Percentiles rank a stretch among this genome's conserved stretches.
Conservation (phyloP, 2,329 filamentous ascomycete species). For the Xylariaceae sp. region DNA sequence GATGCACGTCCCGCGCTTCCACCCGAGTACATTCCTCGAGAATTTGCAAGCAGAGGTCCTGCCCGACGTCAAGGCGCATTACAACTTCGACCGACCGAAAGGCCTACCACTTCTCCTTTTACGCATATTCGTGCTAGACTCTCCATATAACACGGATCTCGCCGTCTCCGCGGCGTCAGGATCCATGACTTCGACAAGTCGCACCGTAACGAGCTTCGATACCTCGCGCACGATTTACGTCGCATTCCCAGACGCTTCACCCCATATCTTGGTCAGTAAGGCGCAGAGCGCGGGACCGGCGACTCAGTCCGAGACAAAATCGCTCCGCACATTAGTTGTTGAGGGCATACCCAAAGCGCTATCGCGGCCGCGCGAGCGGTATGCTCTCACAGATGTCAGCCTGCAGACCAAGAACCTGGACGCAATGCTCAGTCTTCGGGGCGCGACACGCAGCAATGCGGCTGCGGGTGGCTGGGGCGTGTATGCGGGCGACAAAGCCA, state of each 20-base stretch:
- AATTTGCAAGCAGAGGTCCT: constrained; percentile 69
- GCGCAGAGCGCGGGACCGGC: constrained; percentile 41
- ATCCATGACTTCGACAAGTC: constrained; percentile 13
- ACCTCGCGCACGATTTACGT: constrained; percentile 69
- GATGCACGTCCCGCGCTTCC: constrained; percentile 62
- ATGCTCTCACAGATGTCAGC: constrained; percentile 61
- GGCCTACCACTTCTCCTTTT: constrained; percentile 65
- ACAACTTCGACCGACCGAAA: constrained; percentile 68
- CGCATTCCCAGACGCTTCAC: constrained; percentile 75
- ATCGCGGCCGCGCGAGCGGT: constrained; percentile 67
- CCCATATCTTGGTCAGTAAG: constrained; percentile 64
- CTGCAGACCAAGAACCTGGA: constrained; percentile 66
- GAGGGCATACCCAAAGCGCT: constrained; percentile 79
- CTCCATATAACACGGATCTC: constrained; percentile 65
- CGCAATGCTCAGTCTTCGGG: constrained; percentile 63
- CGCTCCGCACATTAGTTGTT: constrained; percentile 64
- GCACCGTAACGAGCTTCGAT: constrained; percentile 47
- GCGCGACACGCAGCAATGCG: constrained; percentile 62
- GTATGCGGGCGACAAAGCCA: constrained; percentile 52
- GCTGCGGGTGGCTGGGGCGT: constrained; percentile 75
- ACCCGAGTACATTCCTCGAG: constrained; percentile 72
- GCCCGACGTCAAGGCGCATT: constrained; percentile 78
- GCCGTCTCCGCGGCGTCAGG: constrained; percentile 34
- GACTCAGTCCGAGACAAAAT: constrained; percentile 50
- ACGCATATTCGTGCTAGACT: constrained; percentile 74